Evolutionary conservation across 768 basidiomycete species (phyloP).

Genomic region (Rhodotorula toruloides): DNA sequence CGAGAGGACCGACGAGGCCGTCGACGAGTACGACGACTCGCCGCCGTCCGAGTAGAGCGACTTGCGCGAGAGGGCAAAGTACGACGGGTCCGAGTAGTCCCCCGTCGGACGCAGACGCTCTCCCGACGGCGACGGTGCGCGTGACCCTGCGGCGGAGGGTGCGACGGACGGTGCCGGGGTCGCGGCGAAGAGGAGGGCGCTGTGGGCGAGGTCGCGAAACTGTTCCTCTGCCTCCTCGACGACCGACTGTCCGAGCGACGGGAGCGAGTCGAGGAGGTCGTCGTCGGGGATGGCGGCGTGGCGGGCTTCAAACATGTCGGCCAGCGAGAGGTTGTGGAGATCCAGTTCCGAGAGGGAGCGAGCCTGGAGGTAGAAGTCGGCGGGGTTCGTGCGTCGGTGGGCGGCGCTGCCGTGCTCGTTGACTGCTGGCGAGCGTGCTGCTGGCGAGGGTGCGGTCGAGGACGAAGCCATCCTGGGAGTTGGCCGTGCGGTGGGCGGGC

Average conservation of each 20-base stretch:
- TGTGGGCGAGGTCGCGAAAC: background rate
- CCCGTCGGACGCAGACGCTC: background rate
- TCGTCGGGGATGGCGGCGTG: background rate
- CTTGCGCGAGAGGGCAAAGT: constrained; percentile 6
- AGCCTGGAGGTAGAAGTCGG: background rate
- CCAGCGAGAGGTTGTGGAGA: background rate
- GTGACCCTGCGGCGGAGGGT: background rate
- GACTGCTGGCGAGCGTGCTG: background rate
- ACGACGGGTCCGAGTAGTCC: constrained; percentile 13
- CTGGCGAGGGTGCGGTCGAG: constrained; percentile 3
- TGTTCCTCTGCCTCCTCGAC: constrained; percentile 14
- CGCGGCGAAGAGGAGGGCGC: constrained; percentile 8
- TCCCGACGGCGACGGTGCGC: background rate
- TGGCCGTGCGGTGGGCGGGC: too few relatives aligned
- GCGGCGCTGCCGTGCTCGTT: background rate
- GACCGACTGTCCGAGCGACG: background rate
- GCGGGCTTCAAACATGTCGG: background rate
- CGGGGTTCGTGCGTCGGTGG: background rate
- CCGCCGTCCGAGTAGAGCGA: constrained; percentile 5
- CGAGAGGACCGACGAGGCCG: background rate
- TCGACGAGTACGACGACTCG: background rate
- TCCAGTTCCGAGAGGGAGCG: background rate
- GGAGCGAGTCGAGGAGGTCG: constrained; percentile 9
- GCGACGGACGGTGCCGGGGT: background rate
- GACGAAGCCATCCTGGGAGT: too few relatives aligned